These are phyloP conservation scores for Xanthoconium stramineum DNA, from an alignment of 768 basidiomycete genomes.

Conservation along the genomic window DNA sequence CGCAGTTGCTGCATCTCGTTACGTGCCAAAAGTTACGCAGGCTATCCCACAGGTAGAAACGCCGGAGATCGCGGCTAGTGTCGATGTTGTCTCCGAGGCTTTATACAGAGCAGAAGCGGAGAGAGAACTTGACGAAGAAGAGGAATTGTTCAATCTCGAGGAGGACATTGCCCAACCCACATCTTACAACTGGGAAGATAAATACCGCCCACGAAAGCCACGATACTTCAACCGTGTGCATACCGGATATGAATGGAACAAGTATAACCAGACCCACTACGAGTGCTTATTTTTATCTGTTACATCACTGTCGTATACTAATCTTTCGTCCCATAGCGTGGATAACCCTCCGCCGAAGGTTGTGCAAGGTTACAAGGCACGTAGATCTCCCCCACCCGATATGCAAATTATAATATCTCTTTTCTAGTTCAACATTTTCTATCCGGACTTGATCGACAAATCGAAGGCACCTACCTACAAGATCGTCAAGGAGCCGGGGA, in stretches of 20 bases:
- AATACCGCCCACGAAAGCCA: slow-evolving; percentile 95
- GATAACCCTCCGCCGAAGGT: slow-evolving; percentile 99
- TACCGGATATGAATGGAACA: slow-evolving; percentile 99
- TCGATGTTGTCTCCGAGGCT: slow-evolving; percentile 85
- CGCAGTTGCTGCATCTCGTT: slow-evolving; percentile 78
- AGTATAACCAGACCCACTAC: slow-evolving; percentile 99
- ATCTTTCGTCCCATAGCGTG: slow-evolving; percentile 50
- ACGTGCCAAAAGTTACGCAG: slow-evolving; percentile 74
- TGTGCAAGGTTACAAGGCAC: slow-evolving; percentile 95
- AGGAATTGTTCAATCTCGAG: slow-evolving; percentile 92
- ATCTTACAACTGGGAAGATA: slow-evolving; percentile 98
- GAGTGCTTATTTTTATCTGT: slow-evolving; percentile 51
- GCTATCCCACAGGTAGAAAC: slow-evolving; percentile 53
- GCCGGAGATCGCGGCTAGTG: slow-evolving; percentile 56
- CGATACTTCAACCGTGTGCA: slow-evolving; percentile 99
- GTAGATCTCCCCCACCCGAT: slow-evolving; percentile 7
- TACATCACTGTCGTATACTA: slow-evolving; percentile 1
- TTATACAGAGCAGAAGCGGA: slow-evolving; percentile 89
- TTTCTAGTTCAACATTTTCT: slow-evolving; percentile 89
- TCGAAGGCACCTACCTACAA: slow-evolving; percentile 96
- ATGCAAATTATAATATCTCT: slow-evolving; percentile 11
- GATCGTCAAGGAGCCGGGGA: slow-evolving; percentile 89
- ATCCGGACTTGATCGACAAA: slow-evolving; percentile 98
- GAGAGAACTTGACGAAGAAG: slow-evolving; percentile 91
- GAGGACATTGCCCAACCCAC: slow-evolving; percentile 81